phyloP scores from a whole-genome alignment of 2,329 filamentous ascomycete genomes.

The Cladophialophora bantiana region DNA sequence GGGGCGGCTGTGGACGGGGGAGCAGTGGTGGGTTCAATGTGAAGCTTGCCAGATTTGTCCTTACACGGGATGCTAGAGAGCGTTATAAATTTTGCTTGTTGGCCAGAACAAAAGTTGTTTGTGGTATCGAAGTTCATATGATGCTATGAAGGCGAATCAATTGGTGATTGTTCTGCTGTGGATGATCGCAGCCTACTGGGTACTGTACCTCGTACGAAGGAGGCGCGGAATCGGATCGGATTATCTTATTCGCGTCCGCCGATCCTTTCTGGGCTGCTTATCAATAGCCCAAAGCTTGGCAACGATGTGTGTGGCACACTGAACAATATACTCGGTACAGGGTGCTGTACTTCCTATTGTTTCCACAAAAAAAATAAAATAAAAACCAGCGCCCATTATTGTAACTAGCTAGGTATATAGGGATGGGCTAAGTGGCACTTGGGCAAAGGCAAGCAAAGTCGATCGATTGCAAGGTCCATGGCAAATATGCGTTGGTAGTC shows the following conservation, averaged over 20 bases:
- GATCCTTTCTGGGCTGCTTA: neutral
- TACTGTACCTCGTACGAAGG: too few relatives aligned
- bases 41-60: neutral
- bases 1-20: neutral
- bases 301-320: neutral
- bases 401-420: too few relatives aligned
- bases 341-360: too few relatives aligned
- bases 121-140: neutral
- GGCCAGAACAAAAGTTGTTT: neutral
- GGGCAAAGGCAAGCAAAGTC: too few relatives aligned
- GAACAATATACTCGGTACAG: too few relatives aligned
- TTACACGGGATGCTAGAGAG: neutral
- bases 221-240: neutral
- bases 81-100: neutral
- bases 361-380: too few relatives aligned
- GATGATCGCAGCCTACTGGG: conserved; percentile 1
- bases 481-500: neutral
- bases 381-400: too few relatives aligned
- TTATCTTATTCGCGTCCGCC: neutral
- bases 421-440: too few relatives aligned
- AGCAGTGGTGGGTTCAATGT: neutral
- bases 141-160: neutral
- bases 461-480: neutral
- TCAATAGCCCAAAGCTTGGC: neutral
- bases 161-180: neutral